Evolutionary conservation across 306 rosid species (phyloP), one percentile per base, ranked within the genome.

Genomic region (Acacia crassicarpa): DNA sequence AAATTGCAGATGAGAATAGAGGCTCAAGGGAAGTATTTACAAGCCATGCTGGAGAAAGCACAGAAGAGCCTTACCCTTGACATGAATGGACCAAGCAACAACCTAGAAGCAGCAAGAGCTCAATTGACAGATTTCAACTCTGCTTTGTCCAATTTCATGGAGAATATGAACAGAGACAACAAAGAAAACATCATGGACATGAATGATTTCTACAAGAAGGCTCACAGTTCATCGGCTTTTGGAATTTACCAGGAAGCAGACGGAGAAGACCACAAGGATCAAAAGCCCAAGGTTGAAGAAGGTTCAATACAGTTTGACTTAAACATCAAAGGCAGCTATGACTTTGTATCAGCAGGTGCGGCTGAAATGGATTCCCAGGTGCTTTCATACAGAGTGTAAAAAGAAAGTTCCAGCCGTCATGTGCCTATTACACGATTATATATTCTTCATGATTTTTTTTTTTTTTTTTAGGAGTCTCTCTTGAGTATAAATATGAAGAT

Each of bases 21-120:
- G 83, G 91, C 97, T 1, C 98, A 96, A 86, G 99, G 93, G 76
- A 92, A 91, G 86, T 93, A 93, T 84, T 83, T 96, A 79, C 97
- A 96, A 72, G 81, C 86, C 9, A 91, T 91, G 75, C 81, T 95
- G 76, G 99, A 95, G 83, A 92, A 91, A 81, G 99, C 98, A 6
- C 97, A 87, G 77, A 89, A 83, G 67, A 90, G 87, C 67, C 90
- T 95, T 66, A 81, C 94, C n/a, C 23, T 78, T n/a, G 87, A 89
- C 73, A 44, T 80, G 81, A 88, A 82, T 75, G 97, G 84, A 43
- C 67, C 88, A 6, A 84, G 30, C 53, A 83, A 30, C 56, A 83
- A 23, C 56, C 41, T 91, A 56, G 92, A 95, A 85, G 82, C 84
- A 32, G 87, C 97, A 48, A 84, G 84, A 87, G 88, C 91, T 27